Percentiles rank a stretch among this genome's conserved stretches.
These are phyloP conservation scores for Fusarium albosuccineum DNA, from an alignment of 2,329 filamentous ascomycete species.

Conservation along the genomic window DNA sequence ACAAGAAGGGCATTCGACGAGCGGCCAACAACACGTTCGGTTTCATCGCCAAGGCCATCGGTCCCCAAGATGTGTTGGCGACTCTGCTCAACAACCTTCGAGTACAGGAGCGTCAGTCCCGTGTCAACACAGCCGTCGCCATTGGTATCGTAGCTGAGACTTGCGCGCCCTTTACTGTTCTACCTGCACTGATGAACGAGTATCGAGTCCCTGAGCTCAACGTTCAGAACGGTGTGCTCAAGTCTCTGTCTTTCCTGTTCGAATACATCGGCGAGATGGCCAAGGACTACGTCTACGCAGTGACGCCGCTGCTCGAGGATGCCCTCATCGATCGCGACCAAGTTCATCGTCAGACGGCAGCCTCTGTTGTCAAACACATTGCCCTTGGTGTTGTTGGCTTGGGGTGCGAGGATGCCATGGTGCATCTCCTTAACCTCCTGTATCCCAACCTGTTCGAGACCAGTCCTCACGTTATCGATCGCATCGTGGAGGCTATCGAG, in stretches of 20 bases:
- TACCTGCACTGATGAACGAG: slow-evolving; percentile 99
- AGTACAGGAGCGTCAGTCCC: slow-evolving; percentile 96
- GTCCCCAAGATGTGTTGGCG: slow-evolving; percentile 95
- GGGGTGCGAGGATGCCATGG: slow-evolving; percentile 98
- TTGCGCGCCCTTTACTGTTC: slow-evolving; percentile 96
- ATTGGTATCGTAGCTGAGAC: slow-evolving; percentile 99
- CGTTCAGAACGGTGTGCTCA: slow-evolving; percentile 98
- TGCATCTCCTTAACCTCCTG: slow-evolving; percentile 94
- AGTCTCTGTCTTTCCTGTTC: slow-evolving; percentile 96
- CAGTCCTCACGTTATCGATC: slow-evolving; percentile 96
- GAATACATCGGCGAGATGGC: slow-evolving; percentile 99
- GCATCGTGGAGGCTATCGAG: slow-evolving; percentile 97
- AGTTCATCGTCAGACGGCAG: slow-evolving; percentile 96
- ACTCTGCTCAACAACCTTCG: slow-evolving; percentile 96
- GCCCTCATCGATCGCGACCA: slow-evolving; percentile 98
- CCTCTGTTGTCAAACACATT: slow-evolving; percentile 97
- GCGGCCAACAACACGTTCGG: slow-evolving; percentile 99
- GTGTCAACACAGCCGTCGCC: slow-evolving; percentile 97
- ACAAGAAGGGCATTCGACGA: slow-evolving; percentile 98
- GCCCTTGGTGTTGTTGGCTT: slow-evolving; percentile 97
- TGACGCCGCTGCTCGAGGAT: slow-evolving; percentile 94
- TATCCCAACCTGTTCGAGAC: slow-evolving; percentile 99
- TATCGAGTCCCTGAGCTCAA: slow-evolving; percentile 98
- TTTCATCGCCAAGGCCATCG: slow-evolving; percentile 99
- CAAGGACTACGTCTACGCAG: slow-evolving; percentile 99